Percentiles rank a stretch among this genome's conserved stretches.
Evolutionary conservation across 73 alveolate species (phyloP).

Genomic region (Tetrahymena malaccensis): DNA sequence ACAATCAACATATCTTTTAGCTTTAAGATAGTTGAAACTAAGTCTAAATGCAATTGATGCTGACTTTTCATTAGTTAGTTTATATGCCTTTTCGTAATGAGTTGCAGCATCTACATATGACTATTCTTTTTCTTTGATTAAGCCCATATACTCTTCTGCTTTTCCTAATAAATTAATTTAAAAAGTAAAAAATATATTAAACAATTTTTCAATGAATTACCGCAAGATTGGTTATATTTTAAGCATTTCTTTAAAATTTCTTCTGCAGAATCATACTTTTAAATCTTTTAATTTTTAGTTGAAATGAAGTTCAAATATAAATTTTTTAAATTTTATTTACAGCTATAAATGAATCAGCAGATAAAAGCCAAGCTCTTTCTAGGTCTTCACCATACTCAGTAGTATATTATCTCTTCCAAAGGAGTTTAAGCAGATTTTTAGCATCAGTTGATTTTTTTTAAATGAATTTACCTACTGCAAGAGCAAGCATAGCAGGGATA

Average conservation of each 20-base stretch:
- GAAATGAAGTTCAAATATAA: neutral
- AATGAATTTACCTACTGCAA: slow-evolving; percentile 77
- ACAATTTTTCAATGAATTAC: neutral
- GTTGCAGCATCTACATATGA: slow-evolving; percentile 81
- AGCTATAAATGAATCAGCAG: slow-evolving; percentile 83
- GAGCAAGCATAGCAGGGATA: slow-evolving; percentile 86
- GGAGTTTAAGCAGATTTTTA: slow-evolving; percentile 34
- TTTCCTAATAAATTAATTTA: slow-evolving; percentile 35
- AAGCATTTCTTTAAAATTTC: slow-evolving; percentile 55
- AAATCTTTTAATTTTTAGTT: slow-evolving; percentile 3
- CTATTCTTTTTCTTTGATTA: slow-evolving; percentile 85
- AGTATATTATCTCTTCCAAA: slow-evolving; percentile 5
- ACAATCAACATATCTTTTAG: slow-evolving; percentile 80
- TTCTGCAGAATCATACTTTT: slow-evolving; percentile 77
- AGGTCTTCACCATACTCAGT: slow-evolving; percentile 69
- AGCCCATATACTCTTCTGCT: slow-evolving; percentile 93
- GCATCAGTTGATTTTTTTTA: slow-evolving; percentile 77
- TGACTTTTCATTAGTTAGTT: slow-evolving; percentile 78
- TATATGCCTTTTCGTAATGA: slow-evolving; percentile 90
- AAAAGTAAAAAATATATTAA: neutral
- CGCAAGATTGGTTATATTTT: slow-evolving; percentile 72
- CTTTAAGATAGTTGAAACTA: slow-evolving; percentile 87
- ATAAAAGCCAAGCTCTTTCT: slow-evolving; percentile 91
- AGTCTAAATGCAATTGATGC: slow-evolving; percentile 92
- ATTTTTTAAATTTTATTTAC: neutral